Evolutionary conservation across 208 protist genomes (phyloP).

Genomic region (Naegleria lovaniensis): DNA sequence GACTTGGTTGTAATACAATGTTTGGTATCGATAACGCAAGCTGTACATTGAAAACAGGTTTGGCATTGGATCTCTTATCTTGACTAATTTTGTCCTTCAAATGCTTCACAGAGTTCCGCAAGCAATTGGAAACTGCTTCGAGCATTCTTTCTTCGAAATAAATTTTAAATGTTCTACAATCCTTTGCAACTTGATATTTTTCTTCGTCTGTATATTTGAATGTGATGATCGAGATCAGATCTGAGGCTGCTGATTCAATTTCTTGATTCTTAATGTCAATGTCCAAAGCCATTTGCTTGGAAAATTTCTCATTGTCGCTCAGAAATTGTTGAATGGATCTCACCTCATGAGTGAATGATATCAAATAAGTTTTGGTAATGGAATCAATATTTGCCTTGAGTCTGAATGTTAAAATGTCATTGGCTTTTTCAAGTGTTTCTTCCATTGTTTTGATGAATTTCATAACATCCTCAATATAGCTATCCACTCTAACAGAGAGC

Average conservation of each 20-base stretch:
- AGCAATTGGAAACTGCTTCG: conserved; percentile 41
- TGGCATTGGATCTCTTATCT: not conserved
- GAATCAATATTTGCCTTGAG: conserved; percentile 39
- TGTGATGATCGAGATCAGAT: conserved; percentile 49
- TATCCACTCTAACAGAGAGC: conserved; percentile 57
- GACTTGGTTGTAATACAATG: conserved; percentile 46
- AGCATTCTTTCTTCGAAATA: conserved; percentile 43
- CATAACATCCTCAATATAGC: conserved; percentile 41
- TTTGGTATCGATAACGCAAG: conserved; percentile 45
- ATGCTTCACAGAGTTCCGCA: conserved; percentile 37
- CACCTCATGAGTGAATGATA: conserved; percentile 36
- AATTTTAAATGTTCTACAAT: conserved; percentile 36
- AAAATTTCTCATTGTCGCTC: not conserved
- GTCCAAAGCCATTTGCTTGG: conserved; percentile 29
- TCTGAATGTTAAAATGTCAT: conserved; percentile 54
- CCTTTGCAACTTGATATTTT: not conserved
- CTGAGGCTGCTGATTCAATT: conserved; percentile 50
- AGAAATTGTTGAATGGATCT: conserved; percentile 20
- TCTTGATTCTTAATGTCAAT: conserved; percentile 49
- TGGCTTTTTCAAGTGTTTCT: conserved; percentile 42
- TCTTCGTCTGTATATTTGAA: conserved; percentile 33
- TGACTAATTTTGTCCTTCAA: conserved; percentile 40
- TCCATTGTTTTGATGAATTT: conserved; percentile 39
- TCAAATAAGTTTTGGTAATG: conserved; percentile 39
- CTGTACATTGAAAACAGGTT: conserved; percentile 50